phyloP scores from a whole-genome alignment of 805 yeast species.

The Vanderwaltozyma polyspora region DNA sequence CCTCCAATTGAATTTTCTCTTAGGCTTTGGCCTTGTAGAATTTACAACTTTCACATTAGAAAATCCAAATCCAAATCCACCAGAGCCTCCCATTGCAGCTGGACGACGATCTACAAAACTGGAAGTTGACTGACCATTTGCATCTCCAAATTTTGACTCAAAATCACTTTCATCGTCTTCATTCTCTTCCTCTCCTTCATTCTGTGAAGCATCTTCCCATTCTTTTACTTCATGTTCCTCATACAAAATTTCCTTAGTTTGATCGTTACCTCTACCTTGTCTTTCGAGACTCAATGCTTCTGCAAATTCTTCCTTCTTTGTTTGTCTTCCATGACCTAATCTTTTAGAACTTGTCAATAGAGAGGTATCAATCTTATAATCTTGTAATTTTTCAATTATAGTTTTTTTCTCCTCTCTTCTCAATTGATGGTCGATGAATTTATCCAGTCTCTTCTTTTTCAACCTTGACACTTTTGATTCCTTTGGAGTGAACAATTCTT shows the following conservation, averaged over 20 bases:
- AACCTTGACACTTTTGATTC: constrained; percentile 61
- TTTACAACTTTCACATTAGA: constrained; percentile 40
- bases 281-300: constrained; percentile 66
- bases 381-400: constrained; percentile 59
- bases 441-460: constrained; percentile 74
- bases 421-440: constrained; percentile 83
- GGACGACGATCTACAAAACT: constrained; percentile 67
- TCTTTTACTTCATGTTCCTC: constrained; percentile 56
- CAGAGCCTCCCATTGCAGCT: constrained; percentile 40
- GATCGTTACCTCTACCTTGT: constrained; percentile 56
- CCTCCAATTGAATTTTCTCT: constrained; percentile 69
- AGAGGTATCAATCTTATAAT: constrained; percentile 54
- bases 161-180: constrained; percentile 19
- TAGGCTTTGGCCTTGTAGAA: constrained; percentile 23
- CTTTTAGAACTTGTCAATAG: constrained; percentile 60
- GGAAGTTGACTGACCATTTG: constrained; percentile 19
- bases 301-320: constrained; percentile 56
- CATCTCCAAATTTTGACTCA: constrained; percentile 19
- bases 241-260: constrained; percentile 50
- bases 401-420: constrained; percentile 79
- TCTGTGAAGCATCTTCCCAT: constrained; percentile 38
- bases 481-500: constrained; percentile 45
- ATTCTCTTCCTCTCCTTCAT: constrained; percentile 15
- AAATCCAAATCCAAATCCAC: constrained; percentile 67
- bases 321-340: constrained; percentile 63